Conservation (phyloP, 345 rosid genomes). For the Citrus australasica region DNA sequence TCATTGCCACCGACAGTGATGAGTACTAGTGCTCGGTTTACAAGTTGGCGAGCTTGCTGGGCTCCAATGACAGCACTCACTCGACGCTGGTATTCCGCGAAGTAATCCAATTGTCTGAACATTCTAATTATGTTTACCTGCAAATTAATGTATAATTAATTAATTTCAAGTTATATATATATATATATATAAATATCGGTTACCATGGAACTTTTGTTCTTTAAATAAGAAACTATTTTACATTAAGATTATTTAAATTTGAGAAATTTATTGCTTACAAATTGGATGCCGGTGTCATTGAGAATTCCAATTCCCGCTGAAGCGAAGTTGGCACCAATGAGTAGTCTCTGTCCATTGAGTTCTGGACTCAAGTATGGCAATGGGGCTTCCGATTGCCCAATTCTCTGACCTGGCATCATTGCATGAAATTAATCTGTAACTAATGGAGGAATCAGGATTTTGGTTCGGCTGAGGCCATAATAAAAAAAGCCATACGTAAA, state of each 20-base stretch:
- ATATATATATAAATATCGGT: too few relatives aligned
- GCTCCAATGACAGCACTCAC: constrained; percentile 46
- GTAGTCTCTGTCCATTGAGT: constrained; percentile 47
- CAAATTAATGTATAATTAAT: neutral
- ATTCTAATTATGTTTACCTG: constrained; percentile 70
- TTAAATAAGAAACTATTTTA: too few relatives aligned
- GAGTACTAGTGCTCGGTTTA: constrained; percentile 44
- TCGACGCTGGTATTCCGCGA: constrained; percentile 54
- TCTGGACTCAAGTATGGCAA: constrained; percentile 75
- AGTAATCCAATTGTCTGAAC: constrained; percentile 52
- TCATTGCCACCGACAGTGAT: constrained; percentile 62
- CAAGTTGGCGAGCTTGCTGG: constrained; percentile 37
- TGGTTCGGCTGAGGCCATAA: too few relatives aligned
- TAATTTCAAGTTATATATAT: neutral
- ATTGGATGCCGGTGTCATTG: constrained; percentile 64
- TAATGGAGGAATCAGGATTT: too few relatives aligned
- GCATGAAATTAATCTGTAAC: neutral
- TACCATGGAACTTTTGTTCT: neutral
- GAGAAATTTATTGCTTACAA: constrained; percentile 29
- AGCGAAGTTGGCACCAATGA: constrained; percentile 84
- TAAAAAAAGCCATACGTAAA: too few relatives aligned
- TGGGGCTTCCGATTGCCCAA: constrained; percentile 48
- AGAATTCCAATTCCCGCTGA: constrained; percentile 85
- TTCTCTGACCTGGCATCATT: constrained; percentile 38
- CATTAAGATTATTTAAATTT: too few relatives aligned